These are phyloP conservation scores for Apophysomyces variabilis DNA, from an alignment of 371 early-diverging fungal species.

Conservation along the genomic window DNA sequence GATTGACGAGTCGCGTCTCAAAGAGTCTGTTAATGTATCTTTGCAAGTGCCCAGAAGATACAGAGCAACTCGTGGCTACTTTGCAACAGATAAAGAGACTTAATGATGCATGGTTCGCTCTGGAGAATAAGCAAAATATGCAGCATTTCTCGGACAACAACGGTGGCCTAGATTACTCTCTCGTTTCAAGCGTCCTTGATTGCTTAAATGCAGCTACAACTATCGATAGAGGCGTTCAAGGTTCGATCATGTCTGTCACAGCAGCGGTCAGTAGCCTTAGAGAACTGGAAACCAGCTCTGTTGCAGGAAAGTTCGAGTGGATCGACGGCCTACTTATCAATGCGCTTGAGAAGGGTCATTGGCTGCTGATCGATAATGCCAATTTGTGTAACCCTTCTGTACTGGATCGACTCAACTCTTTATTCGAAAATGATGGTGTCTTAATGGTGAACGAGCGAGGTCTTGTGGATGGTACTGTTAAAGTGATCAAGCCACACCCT, in stretches of 20 bases:
- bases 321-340: conserved; percentile 95
- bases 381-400: conserved; percentile 97
- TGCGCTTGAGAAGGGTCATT: conserved; percentile 95
- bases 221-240: conserved; percentile 27
- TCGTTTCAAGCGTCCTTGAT: conserved; percentile 38
- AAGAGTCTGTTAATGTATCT: conserved; percentile 37
- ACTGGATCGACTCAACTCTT: conserved; percentile 92
- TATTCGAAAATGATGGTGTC: conserved; percentile 91
- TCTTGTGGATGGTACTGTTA: conserved; percentile 79
- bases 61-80: conserved; percentile 25
- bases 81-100: conserved; percentile 40
- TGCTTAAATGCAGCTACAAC: conserved; percentile 29
- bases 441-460: conserved; percentile 93
- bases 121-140: conserved; percentile 44
- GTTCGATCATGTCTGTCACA: conserved; percentile 18
- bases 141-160: conserved; percentile 20
- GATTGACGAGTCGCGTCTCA: conserved; percentile 31
- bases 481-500: conserved; percentile 88
- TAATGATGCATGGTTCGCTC: conserved; percentile 46
- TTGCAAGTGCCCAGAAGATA: conserved; percentile 12
- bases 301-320: conserved; percentile 93
- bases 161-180: conserved; percentile 37
- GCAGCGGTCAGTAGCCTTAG: conserved; percentile 38
- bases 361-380: conserved; percentile 99
- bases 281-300: conserved; percentile 56